These are phyloP conservation scores for Wickerhamomyces rabaulensis DNA, from an alignment of 805 yeast genomes.

Conservation along the genomic window DNA sequence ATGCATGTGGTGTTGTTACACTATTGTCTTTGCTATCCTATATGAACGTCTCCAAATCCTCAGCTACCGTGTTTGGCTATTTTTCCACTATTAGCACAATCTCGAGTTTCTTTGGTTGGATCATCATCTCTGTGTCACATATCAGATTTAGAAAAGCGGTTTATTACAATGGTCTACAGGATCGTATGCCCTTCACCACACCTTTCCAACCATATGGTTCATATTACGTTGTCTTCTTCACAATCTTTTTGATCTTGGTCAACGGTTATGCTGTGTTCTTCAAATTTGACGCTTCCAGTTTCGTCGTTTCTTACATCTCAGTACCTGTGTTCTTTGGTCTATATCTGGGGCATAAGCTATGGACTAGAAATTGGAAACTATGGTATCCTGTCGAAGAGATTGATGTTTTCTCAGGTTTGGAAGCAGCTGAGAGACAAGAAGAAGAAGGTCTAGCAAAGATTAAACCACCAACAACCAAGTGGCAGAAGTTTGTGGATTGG, in stretches of 20 bases:
- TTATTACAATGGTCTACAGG: conserved; percentile 42
- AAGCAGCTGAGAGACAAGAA: conserved; percentile 43
- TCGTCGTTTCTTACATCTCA: conserved; percentile 69
- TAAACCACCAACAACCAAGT: conserved; percentile 5
- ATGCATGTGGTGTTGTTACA: conserved; percentile 33
- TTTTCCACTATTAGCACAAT: conserved; percentile 75
- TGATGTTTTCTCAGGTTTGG: conserved; percentile 58
- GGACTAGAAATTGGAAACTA: conserved; percentile 39
- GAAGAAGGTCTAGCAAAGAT: conserved; percentile 11
- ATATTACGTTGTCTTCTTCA: conserved; percentile 45
- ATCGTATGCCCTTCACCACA: conserved; percentile 55
- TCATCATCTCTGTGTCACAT: conserved; percentile 61
- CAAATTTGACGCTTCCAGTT: conserved; percentile 41
- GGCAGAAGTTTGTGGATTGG: conserved; percentile 19
- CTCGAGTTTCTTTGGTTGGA: conserved; percentile 74
- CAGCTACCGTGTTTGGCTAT: conserved; percentile 53
- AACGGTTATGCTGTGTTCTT: conserved; percentile 69
- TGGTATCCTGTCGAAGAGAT: conserved; percentile 49
- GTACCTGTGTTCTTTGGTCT: conserved; percentile 49
- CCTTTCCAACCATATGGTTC: conserved; percentile 53
- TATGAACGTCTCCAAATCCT: conserved; percentile 62
- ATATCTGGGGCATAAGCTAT: conserved; percentile 54
- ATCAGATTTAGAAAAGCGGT: conserved; percentile 66
- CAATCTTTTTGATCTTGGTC: conserved; percentile 51
- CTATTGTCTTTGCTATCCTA: conserved; percentile 57